These are phyloP conservation scores for Trametes elegans DNA, from an alignment of 768 basidiomycete genomes.

Conservation along the genomic window DNA sequence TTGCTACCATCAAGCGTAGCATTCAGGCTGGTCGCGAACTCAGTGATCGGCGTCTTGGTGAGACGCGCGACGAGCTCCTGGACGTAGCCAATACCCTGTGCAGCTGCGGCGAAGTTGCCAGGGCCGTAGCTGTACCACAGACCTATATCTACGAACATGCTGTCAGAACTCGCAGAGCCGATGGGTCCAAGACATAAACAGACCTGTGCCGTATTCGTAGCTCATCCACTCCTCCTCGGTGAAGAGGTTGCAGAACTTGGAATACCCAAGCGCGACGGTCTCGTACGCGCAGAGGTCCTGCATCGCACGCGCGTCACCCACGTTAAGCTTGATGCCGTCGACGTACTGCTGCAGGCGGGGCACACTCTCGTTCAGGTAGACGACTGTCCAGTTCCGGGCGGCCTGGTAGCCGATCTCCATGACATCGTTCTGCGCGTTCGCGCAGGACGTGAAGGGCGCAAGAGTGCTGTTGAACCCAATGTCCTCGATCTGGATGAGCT, in stretches of 20 bases:
- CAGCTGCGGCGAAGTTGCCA: constrained; percentile 41
- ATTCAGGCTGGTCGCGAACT: constrained; percentile 47
- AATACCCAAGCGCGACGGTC: constrained; percentile 51
- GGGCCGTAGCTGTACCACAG: constrained; percentile 41
- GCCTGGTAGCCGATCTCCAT: constrained; percentile 26
- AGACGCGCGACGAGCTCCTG: constrained; percentile 45
- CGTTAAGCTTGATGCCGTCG: constrained; percentile 32
- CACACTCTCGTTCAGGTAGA: constrained; percentile 40
- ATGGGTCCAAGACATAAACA: not conserved
- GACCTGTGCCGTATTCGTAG: constrained; percentile 42
- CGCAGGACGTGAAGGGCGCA: constrained; percentile 38
- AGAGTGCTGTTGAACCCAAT: constrained; percentile 47
- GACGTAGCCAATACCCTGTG: constrained; percentile 40
- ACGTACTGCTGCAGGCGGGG: constrained; percentile 34
- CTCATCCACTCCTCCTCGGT: constrained; percentile 52
- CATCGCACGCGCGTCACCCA: constrained; percentile 34
- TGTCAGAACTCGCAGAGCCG: not conserved
- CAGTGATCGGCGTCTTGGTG: constrained; percentile 35
- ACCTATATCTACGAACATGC: constrained; percentile 14
- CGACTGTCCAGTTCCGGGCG: constrained; percentile 35
- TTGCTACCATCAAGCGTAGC: constrained; percentile 41
- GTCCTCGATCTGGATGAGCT: constrained; percentile 46
- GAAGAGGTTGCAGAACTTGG: constrained; percentile 50
- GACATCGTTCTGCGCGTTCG: constrained; percentile 30
- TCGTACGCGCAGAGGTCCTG: constrained; percentile 41